Conservation (phyloP, 2,329 filamentous ascomycete genomes). For the Fusarium sp. region DNA sequence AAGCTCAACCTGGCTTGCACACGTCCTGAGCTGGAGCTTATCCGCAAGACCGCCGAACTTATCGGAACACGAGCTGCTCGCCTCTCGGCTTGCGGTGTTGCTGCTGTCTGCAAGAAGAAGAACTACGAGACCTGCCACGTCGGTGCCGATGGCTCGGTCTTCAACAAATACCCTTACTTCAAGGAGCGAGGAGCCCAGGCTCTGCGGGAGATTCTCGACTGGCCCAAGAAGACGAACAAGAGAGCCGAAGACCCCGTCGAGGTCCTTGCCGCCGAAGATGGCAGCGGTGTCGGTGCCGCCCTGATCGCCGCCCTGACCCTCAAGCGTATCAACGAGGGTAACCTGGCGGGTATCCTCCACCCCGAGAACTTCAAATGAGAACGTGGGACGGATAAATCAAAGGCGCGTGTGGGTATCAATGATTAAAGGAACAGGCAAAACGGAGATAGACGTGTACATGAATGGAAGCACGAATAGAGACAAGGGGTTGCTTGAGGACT, state of each 20-base stretch:
- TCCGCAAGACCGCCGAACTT: constrained; percentile 89
- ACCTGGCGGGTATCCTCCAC: constrained; percentile 73
- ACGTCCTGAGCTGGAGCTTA: constrained; percentile 86
- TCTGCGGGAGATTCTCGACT: constrained; percentile 94
- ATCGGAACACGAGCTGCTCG: constrained; percentile 95
- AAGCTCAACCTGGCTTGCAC: constrained; percentile 79
- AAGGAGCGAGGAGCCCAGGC: constrained; percentile 91
- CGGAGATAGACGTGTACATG: constrained; percentile 38
- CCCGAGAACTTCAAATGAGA: constrained; percentile 68
- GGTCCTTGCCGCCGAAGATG: constrained; percentile 92
- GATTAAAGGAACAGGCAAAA: constrained; percentile 34
- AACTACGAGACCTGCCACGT: constrained; percentile 89
- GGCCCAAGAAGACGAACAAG: constrained; percentile 75
- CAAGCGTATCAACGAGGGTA: constrained; percentile 73
- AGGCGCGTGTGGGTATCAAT: constrained; percentile 28
- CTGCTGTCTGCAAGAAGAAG: constrained; percentile 98
- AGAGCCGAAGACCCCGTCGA: constrained; percentile 89
- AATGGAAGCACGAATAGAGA: constrained; percentile 30
- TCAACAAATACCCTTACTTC: constrained; percentile 99
- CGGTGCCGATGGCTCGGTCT: constrained; percentile 95
- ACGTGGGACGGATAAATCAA: constrained; percentile 5
- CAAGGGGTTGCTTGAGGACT: constrained; percentile 21
- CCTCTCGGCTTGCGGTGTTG: constrained; percentile 92
- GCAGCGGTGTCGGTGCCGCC: constrained; percentile 95
- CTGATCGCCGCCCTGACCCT: constrained; percentile 84